Conservation (phyloP, 2,329 filamentous ascomycete genomes). For the Fusarium dlaminii region DNA sequence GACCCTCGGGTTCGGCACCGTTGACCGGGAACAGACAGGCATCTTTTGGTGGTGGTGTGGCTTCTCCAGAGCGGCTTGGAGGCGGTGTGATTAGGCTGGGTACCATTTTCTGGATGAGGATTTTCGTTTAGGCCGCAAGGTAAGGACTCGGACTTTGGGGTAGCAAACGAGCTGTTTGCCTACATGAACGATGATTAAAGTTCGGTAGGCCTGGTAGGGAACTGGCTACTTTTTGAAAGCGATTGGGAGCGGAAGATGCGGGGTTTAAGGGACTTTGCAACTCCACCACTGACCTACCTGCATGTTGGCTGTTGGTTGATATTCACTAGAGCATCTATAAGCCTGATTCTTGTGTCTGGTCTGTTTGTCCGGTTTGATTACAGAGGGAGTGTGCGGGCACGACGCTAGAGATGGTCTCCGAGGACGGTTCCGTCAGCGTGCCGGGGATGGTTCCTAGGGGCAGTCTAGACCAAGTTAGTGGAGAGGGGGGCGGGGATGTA, state of each 20-base stretch:
- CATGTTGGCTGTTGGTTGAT: neutral
- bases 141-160: neutral
- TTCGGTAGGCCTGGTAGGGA: neutral
- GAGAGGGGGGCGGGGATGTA: neutral
- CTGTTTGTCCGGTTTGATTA: neutral
- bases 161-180: neutral
- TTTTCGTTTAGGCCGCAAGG: neutral
- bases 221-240: neutral
- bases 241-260: neutral
- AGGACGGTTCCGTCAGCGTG: neutral
- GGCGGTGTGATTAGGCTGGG: constrained; percentile 19
- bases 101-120: neutral
- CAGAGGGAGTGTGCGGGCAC: neutral
- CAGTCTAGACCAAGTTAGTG: neutral
- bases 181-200: neutral
- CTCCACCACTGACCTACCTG: neutral
- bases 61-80: constrained; percentile 15
- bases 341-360: neutral
- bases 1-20: neutral
- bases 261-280: neutral
- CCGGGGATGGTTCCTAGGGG: neutral
- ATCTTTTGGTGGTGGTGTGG: neutral
- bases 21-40: constrained; percentile 2
- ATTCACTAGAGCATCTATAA: neutral
- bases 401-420: neutral